Evolutionary conservation across 257 asterid species (phyloP).

Genomic region (Nicotiana paniculata): DNA sequence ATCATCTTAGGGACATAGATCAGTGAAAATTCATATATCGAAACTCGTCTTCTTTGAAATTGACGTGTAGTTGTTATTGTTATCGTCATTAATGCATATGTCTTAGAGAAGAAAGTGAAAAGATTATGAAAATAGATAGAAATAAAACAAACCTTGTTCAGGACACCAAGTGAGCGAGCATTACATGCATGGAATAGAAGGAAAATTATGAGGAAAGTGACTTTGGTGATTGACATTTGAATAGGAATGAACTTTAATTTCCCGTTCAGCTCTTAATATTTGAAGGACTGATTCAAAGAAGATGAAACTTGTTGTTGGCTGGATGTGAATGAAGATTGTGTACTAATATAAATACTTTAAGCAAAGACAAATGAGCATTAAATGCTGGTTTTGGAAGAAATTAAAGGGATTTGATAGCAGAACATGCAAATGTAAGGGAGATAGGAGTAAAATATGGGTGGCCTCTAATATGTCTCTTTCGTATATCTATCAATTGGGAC

Average conservation of each 20-base stretch:
- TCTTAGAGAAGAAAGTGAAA: not conserved
- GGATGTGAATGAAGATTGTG: not conserved
- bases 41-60: not conserved
- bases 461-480: constrained; percentile 45
- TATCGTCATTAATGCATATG: not conserved
- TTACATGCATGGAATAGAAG: constrained; percentile 32
- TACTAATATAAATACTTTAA: not conserved
- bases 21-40: not conserved
- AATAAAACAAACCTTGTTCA: constrained; percentile 1
- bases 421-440: constrained; percentile 65
- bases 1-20: not conserved
- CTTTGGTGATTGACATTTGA: constrained; percentile 35
- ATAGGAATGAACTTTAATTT: not conserved
- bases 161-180: constrained; percentile 40
- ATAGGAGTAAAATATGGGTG: constrained; percentile 45
- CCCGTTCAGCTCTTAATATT: not conserved
- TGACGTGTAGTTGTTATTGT: not conserved
- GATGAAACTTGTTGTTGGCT: not conserved
- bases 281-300: constrained; percentile 7
- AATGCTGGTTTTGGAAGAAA: constrained; percentile 32
- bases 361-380: constrained; percentile 29
- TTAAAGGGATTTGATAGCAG: constrained; percentile 19
- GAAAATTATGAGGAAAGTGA: constrained; percentile 4
- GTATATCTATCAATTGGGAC: constrained; percentile 19
- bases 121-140: not conserved